Evolutionary conservation across 495 filamentous ascomycete genomes (phyloP).

Genomic region (Glonium stellatum): DNA sequence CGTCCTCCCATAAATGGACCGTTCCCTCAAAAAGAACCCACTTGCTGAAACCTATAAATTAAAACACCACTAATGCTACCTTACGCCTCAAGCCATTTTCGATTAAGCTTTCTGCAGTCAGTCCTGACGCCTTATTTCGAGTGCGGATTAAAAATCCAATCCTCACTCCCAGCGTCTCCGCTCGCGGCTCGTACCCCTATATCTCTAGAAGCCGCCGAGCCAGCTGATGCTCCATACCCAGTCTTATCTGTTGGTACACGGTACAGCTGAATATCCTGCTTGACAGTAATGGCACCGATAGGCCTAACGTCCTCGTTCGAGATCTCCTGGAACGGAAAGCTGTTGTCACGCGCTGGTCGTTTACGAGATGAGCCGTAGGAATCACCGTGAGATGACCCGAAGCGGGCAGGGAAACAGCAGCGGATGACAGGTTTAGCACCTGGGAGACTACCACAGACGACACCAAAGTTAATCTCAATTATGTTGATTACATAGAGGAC

Average conservation of each 20-base stretch:
- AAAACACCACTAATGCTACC: background rate
- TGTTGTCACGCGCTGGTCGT: too few species aligned
- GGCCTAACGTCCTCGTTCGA: too few species aligned
- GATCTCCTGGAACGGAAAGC: too few species aligned
- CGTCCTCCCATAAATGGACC: too few species aligned
- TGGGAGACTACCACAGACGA: conserved; percentile 23
- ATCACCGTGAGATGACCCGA: conserved; percentile 12
- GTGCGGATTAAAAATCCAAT: conserved; percentile 18
- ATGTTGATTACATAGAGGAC: conserved; percentile 10
- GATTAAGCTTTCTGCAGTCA: background rate
- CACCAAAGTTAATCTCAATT: conserved; percentile 21
- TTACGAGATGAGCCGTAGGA: conserved; percentile 1
- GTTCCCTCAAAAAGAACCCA: too few species aligned
- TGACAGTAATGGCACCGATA: too few species aligned
- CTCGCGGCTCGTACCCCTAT: too few species aligned
- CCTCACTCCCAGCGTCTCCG: conserved; percentile 19
- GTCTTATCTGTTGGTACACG: too few species aligned
- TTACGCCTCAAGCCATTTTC: background rate
- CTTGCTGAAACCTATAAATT: too few species aligned
- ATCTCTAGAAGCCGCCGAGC: too few species aligned
- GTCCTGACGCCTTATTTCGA: background rate
- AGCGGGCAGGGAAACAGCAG: conserved; percentile 19
- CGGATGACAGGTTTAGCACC: conserved; percentile 22
- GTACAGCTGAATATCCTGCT: too few species aligned
- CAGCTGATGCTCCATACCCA: too few species aligned